Evolutionary conservation across 2,329 filamentous ascomycete genomes (phyloP).

Genomic region (Kalmusia sp.): DNA sequence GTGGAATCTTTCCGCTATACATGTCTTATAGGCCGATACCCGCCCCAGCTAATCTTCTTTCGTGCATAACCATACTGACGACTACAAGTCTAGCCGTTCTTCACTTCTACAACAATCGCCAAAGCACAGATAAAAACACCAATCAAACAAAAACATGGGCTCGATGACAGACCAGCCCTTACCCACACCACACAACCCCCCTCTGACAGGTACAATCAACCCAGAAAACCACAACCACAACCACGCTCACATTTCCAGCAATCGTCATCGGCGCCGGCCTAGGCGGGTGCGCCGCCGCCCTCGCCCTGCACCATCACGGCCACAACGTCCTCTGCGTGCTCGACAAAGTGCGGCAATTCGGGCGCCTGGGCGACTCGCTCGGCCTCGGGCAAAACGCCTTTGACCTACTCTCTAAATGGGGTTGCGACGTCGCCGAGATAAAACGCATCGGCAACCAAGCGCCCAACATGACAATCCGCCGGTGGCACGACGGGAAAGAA

Average conservation of each 20-base stretch:
- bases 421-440: conserved; percentile 46
- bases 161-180: conserved; percentile 12
- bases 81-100: not conserved
- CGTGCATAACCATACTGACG: not conserved
- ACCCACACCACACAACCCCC: conserved; percentile 21
- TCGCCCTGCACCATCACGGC: conserved; percentile 57
- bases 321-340: conserved; percentile 50
- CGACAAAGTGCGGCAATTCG: conserved; percentile 54
- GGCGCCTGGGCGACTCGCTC: conserved; percentile 55
- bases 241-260: conserved; percentile 34
- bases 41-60: conserved; percentile 1
- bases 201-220: conserved; percentile 21
- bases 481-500: conserved; percentile 57
- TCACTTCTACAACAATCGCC: not conserved
- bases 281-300: conserved; percentile 57
- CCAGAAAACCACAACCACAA: not conserved
- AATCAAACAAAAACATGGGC: conserved; percentile 1
- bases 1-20: not conserved
- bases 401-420: conserved; percentile 55
- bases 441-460: conserved; percentile 57
- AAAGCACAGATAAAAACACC: not conserved
- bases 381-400: conserved; percentile 58
- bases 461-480: conserved; percentile 56
- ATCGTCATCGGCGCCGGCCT: conserved; percentile 60
- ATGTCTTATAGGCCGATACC: not conserved